phyloP scores from a whole-genome alignment of 1,284 basidiomycete genomes.

The Leccinum ponderosum region DNA sequence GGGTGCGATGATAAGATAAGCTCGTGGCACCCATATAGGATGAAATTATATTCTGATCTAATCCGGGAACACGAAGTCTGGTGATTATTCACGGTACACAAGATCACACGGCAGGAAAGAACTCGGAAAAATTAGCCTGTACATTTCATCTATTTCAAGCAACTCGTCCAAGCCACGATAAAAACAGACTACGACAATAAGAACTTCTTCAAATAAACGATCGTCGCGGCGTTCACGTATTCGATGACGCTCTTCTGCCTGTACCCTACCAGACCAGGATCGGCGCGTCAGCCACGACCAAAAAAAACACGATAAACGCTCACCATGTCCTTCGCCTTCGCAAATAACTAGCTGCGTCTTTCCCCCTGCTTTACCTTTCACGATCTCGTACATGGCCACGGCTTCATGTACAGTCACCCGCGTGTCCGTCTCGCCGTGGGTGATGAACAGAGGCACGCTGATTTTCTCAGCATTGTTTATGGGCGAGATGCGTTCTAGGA shows the following conservation, averaged over 20 bases:
- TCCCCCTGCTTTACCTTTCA: slow-evolving; percentile 17
- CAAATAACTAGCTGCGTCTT: slow-evolving; percentile 37
- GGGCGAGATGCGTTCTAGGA: slow-evolving; percentile 39
- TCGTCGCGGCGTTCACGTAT: slow-evolving; percentile 38
- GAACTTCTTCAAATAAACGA: slow-evolving; percentile 36
- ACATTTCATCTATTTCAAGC: background rate
- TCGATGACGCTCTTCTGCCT: slow-evolving; percentile 43
- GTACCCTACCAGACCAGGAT: slow-evolving; percentile 31
- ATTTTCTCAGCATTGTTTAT: slow-evolving; percentile 38
- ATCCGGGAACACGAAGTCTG: background rate
- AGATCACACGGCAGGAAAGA: no score
- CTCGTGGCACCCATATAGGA: background rate
- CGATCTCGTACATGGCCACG: slow-evolving; percentile 27
- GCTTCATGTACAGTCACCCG: slow-evolving; percentile 39
- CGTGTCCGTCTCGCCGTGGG: slow-evolving; percentile 40
- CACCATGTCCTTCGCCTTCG: slow-evolving; percentile 43
- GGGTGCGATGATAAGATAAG: background rate
- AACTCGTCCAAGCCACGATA: background rate
- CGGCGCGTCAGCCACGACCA: slow-evolving; percentile 1
- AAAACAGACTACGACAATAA: slow-evolving; percentile 20
- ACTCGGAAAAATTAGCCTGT: no score
- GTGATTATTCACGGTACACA: background rate
- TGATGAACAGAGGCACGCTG: slow-evolving; percentile 35
- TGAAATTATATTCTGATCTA: background rate
- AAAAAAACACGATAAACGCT: slow-evolving; percentile 5